Conservation (phyloP, 225 moss, liverwort and hornwort genomes). For the Neckera pumila region DNA sequence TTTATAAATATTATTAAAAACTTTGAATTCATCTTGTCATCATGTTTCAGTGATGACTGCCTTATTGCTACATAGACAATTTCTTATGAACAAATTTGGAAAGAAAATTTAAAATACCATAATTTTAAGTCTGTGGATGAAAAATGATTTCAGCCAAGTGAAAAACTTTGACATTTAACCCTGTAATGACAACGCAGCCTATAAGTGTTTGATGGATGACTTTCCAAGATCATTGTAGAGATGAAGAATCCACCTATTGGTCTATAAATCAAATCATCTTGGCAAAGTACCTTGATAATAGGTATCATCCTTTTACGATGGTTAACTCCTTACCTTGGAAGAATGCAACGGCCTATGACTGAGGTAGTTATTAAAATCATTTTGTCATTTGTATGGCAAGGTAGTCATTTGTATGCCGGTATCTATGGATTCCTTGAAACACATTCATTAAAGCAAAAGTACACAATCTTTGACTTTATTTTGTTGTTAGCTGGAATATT, state of each 20-base stretch:
- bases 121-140: background rate
- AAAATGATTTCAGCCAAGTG: background rate
- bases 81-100: background rate
- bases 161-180: background rate
- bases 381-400: background rate
- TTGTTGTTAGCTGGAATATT: too few species aligned
- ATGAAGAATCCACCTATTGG: background rate
- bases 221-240: background rate
- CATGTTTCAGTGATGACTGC: too few species aligned
- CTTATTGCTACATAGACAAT: background rate
- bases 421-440: background rate
- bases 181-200: rapidly evolving
- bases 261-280: background rate
- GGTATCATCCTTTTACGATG: rapidly evolving
- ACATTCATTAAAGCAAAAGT: background rate
- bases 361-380: background rate
- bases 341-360: rapidly evolving
- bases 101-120: background rate
- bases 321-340: rapidly evolving
- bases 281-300: background rate
- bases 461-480: background rate
- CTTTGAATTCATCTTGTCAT: background rate
- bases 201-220: background rate
- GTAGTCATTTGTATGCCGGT: background rate
- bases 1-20: background rate